Percentiles rank a stretch among this genome's conserved stretches.
phyloP scores from a whole-genome alignment of 192 early-diverging fungal species.

The Coemansia sp. region DNA sequence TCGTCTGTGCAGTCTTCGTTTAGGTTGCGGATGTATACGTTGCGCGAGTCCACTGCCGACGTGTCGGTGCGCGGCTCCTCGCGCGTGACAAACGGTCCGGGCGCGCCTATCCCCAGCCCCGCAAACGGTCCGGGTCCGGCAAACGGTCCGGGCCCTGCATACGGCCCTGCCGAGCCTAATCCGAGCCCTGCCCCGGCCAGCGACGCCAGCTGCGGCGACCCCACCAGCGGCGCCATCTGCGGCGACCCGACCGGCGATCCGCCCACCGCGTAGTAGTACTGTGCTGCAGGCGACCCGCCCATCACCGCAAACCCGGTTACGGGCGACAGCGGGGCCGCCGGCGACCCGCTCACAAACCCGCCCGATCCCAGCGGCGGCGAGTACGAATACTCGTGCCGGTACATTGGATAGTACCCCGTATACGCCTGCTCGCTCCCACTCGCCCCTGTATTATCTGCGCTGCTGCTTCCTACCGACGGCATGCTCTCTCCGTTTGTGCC shows the following conservation, averaged over 20 bases:
- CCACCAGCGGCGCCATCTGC: constrained; percentile 13
- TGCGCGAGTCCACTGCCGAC: constrained; percentile 46
- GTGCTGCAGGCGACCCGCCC: constrained; percentile 10
- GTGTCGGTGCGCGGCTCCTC: neutral
- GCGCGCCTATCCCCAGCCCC: no score
- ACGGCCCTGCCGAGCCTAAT: neutral
- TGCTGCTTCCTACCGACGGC: constrained; percentile 32
- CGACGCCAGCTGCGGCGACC: constrained; percentile 28
- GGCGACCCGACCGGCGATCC: constrained; percentile 14
- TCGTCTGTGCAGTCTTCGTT: constrained; percentile 68
- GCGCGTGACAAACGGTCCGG: neutral
- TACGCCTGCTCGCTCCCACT: constrained; percentile 7
- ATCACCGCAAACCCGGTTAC: constrained; percentile 18
- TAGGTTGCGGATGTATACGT: constrained; percentile 83
- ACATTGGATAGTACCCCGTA: constrained; percentile 4
- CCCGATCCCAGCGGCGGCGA: constrained; percentile 4
- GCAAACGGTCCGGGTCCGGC: no score
- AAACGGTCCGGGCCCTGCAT: neutral
- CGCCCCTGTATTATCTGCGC: constrained; percentile 10
- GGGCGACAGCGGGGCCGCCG: constrained; percentile 15
- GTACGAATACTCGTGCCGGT: neutral
- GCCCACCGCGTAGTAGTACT: constrained; percentile 28
- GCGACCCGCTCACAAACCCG: constrained; percentile 13
- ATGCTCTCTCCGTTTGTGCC: neutral
- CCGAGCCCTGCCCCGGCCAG: neutral